Evolutionary conservation across 2,329 filamentous ascomycete species (phyloP), one percentile per base, ranked within the genome.

Genomic region (Fusarium tricinctum): DNA sequence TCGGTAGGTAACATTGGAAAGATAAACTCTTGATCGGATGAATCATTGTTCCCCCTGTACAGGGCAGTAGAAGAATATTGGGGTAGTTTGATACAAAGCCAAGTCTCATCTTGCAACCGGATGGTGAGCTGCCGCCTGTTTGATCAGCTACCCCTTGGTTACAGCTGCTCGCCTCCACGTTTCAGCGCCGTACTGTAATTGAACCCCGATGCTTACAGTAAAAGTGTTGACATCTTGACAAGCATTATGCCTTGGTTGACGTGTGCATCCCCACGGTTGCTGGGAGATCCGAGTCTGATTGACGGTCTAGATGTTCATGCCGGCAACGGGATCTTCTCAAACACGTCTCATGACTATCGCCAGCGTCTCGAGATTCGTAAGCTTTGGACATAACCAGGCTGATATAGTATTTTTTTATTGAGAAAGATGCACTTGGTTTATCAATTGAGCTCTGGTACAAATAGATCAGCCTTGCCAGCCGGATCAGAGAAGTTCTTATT

Each of bases 81-180:
- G 50, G 22, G 50, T 17, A 45, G 35, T 17, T 58, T 63, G 64
- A 63, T 48, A 67, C 64, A 48, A 44, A 45, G 51, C 58, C 58
- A 46, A 66, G 57, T 63, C 40, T 59, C 61, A 60, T 60, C 40
- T 53, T 69, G 66, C 46, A 58, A 69, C 66, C 66, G 66, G 66
- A 69, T 66, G 28, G 49, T 26, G 23, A 39, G 35, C 42, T 58
- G 43, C 66, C 66, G 66, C 47, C 35, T 38, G 66, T 69, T 68
- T 68, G 66, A 68, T 68, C 66, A 50, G n/a, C 66, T 19, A 23
- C 60, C 55, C 60, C 58, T 26, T 33, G 58, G 58, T 61, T 69
- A 60, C 61, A 53, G 47, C 45, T 8, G 30, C 47, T 22, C 23
- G 48, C 35, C 49, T 28, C 48, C 63, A 43, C 48, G 66, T 69